A percentile compares a stretch with the other conserved stretches of the same genome.
phyloP scores from a whole-genome alignment of 176 grass and related monocot species.

The Phyllostachys edulis region DNA sequence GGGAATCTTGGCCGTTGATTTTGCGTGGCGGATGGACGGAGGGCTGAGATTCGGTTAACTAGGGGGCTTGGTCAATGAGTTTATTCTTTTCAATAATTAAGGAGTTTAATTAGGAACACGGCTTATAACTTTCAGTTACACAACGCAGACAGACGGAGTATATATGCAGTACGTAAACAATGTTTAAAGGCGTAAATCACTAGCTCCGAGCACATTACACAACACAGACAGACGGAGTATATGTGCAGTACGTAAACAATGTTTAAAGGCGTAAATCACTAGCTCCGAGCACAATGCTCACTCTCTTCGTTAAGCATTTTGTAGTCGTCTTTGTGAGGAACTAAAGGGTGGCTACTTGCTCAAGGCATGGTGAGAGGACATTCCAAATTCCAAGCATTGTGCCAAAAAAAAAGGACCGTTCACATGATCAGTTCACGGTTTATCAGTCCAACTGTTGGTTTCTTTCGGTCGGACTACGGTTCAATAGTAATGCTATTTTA shows the following conservation, averaged over 20 bases:
- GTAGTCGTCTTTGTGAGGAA: background rate
- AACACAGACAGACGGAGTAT: too few species aligned
- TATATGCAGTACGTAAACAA: fast-evolving
- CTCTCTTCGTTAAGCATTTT: background rate
- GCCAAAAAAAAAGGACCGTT: too few species aligned
- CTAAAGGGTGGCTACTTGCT: background rate
- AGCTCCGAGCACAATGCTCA: background rate
- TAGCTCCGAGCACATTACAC: too few species aligned
- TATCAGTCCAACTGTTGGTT: too few species aligned
- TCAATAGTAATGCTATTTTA: too few species aligned
- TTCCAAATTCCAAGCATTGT: background rate
- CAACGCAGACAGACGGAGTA: background rate
- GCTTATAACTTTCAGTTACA: background rate
- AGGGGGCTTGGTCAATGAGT: background rate
- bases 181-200: background rate
- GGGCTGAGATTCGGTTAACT: background rate
- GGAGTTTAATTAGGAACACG: background rate
- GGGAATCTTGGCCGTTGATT: conserved; percentile 8
- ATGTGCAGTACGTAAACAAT: background rate
- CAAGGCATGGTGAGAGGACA: background rate
- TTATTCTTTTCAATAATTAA: background rate
- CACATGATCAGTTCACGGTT: too few species aligned
- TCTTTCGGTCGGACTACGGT: too few species aligned
- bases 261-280: background rate
- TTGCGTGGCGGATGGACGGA: background rate